phyloP scores from a whole-genome alignment of 2,329 filamentous ascomycete species.

The Scytalidium sp. region DNA sequence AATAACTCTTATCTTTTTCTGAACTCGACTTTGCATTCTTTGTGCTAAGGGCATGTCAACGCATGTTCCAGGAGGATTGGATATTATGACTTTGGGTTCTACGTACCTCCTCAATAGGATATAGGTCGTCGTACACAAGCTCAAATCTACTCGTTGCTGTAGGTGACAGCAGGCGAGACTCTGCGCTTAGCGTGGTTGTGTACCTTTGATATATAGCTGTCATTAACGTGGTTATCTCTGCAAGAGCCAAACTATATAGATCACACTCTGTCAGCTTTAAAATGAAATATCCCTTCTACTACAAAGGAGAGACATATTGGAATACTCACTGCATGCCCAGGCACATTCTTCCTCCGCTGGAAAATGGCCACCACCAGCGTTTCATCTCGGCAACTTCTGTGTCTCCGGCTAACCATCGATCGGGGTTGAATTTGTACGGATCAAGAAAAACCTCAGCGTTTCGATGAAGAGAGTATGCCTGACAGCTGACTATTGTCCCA shows the following conservation, averaged over 20 bases:
- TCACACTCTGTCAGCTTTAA: neutral
- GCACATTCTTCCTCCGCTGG: slow-evolving; percentile 64
- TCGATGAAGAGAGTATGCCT: slow-evolving; percentile 51
- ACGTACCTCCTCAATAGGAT: neutral
- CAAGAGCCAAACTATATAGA: slow-evolving; percentile 42
- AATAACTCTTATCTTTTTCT: no score
- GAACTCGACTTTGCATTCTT: neutral
- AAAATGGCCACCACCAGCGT: slow-evolving; percentile 63
- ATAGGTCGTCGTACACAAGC: slow-evolving; percentile 33
- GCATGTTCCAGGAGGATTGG: no score
- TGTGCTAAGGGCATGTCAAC: neutral
- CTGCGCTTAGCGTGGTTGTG: slow-evolving; percentile 28
- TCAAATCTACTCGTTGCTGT: slow-evolving; percentile 39
- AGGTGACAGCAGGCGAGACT: slow-evolving; percentile 30
- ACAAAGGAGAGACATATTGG: neutral
- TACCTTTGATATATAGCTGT: slow-evolving; percentile 43
- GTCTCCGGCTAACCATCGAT: slow-evolving; percentile 44
- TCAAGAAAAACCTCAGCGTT: slow-evolving; percentile 44
- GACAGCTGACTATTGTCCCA: slow-evolving; percentile 46
- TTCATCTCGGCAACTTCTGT: slow-evolving; percentile 29
- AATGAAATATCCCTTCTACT: neutral
- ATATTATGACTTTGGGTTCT: no score
- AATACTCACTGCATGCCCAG: slow-evolving; percentile 44
- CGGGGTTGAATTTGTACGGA: slow-evolving; percentile 45
- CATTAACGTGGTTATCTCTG: slow-evolving; percentile 45